Evolutionary conservation across 163 green algal genomes (phyloP), one percentile per base, ranked within the genome.

Genomic region (Chlamydomonas reinhardtii): DNA sequence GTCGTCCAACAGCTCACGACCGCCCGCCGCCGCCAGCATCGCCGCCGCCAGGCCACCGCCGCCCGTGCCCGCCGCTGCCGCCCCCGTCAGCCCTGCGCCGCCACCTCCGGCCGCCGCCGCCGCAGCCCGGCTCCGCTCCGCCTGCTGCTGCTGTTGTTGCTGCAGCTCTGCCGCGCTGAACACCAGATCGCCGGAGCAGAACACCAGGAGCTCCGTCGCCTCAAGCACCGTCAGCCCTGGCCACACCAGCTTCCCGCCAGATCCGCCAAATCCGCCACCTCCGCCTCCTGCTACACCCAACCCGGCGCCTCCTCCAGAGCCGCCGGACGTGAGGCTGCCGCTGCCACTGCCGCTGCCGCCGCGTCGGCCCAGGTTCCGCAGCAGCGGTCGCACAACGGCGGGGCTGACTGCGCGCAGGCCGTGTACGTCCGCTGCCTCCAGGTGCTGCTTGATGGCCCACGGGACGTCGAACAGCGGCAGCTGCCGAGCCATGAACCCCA

Each of bases 381-480:
- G 65, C 61, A 92, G 39, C 56, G 88, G 88, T 34, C 88, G 83
- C 43, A 90, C 66, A 0, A 88, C 88, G 4, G 84, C 76, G 8
- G 83, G 83, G 62, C 65, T 88, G 54, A 89, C 54, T 19, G 72
- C 74, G 25, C 82, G 76, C 20, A 88, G 64, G 34, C 82, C 82
- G 59, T 79, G 76, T 62, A 91, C 82, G 66, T 75, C 82, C 22
- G 82, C 82, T 11, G 59, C 71, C 72, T 87, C 72, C 71, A 87
- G 71, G 43, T 74, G 39, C 29, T 69, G 31, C 82, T 87, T 87
- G 35, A 84, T 77, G 48, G 39, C 34, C 82, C 86, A 92, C 31
- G 89, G 89, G 14, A 92, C 81, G 24, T 91, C 85, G 64, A 92
- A 92, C n/a, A 92, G 82, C 27, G 85, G 85, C 64, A 92, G 52